phyloP scores from a whole-genome alignment of 108 stramenopile genomes.

The Cyclotella kingstonii region DNA sequence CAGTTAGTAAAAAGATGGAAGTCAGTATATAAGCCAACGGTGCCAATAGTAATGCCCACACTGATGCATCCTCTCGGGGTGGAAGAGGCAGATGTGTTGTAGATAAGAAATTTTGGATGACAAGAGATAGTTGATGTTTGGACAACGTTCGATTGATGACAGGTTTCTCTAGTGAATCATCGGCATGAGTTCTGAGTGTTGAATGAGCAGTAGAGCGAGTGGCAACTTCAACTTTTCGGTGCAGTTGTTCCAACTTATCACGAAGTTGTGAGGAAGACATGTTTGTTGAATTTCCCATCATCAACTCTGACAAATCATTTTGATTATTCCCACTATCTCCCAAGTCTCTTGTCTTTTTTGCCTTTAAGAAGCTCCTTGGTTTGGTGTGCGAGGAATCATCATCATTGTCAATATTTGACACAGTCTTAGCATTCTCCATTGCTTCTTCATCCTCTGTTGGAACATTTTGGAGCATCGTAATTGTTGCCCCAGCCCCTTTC shows the following conservation, averaged over 20 bases:
- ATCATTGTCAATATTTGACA: slow-evolving; percentile 6
- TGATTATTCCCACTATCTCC: background rate
- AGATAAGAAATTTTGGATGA: slow-evolving; percentile 6
- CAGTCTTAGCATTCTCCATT: background rate
- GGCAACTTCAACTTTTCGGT: slow-evolving; percentile 12
- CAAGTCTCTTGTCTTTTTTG: background rate
- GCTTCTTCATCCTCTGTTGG: background rate
- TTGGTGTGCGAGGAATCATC: slow-evolving; percentile 6
- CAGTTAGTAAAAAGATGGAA: slow-evolving; percentile 16
- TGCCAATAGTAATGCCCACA: slow-evolving; percentile 18
- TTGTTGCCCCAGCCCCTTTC: slow-evolving; percentile 9
- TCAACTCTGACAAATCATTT: background rate
- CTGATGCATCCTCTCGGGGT: slow-evolving; percentile 33
- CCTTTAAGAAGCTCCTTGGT: background rate
- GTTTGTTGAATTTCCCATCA: background rate
- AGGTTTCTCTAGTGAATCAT: background rate
- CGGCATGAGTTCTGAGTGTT: background rate
- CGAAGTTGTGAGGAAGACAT: slow-evolving; percentile 3
- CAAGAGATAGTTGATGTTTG: background rate
- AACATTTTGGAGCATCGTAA: background rate
- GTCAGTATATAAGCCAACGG: slow-evolving; percentile 37
- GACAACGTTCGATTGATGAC: background rate
- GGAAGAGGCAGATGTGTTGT: slow-evolving; percentile 36
- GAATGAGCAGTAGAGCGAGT: slow-evolving; percentile 1
- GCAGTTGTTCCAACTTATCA: slow-evolving; percentile 17